phyloP scores from a whole-genome alignment of 179 eudicot species.

The Silene coronaria region DNA sequence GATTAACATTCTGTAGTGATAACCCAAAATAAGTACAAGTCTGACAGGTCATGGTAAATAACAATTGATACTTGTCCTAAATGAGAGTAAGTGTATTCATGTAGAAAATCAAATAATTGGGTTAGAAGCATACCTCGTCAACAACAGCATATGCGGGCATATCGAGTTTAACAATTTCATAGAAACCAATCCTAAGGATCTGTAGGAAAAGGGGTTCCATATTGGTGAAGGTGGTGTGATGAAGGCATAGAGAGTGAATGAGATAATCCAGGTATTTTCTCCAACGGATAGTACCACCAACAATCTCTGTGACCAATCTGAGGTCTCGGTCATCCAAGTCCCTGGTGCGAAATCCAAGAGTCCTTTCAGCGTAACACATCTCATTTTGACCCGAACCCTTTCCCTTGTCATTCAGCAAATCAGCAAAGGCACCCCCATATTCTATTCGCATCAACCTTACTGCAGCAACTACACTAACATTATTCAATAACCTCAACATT shows the following conservation, averaged over 20 bases:
- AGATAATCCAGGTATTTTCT: constrained; percentile 86
- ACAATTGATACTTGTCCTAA: constrained; percentile 3
- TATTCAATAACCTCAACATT: no score
- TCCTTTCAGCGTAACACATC: constrained; percentile 93
- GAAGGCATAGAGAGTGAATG: constrained; percentile 66
- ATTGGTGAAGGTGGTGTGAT: constrained; percentile 48
- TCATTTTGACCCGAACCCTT: constrained; percentile 83
- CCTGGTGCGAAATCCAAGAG: constrained; percentile 84
- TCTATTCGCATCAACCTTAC: constrained; percentile 96
- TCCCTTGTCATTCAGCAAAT: constrained; percentile 84
- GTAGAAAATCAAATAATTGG: background rate
- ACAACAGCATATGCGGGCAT: constrained; percentile 98
- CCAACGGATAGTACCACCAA: constrained; percentile 95
- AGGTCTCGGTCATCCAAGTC: constrained; percentile 80
- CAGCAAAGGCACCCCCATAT: constrained; percentile 94
- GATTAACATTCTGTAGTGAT: constrained; percentile 69
- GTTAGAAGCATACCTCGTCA: constrained; percentile 60
- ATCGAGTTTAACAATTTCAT: constrained; percentile 81
- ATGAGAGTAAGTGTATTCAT: background rate
- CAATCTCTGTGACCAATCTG: constrained; percentile 86
- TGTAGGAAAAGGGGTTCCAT: constrained; percentile 95
- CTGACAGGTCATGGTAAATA: background rate
- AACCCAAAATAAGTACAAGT: constrained; percentile 4
- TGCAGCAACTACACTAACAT: constrained; percentile 95
- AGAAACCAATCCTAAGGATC: constrained; percentile 91